Percentiles rank a stretch among this genome's conserved stretches.
These are phyloP conservation scores for Saccharomyces paradoxus DNA, from an alignment of 805 yeast species.

Conservation along the genomic window DNA sequence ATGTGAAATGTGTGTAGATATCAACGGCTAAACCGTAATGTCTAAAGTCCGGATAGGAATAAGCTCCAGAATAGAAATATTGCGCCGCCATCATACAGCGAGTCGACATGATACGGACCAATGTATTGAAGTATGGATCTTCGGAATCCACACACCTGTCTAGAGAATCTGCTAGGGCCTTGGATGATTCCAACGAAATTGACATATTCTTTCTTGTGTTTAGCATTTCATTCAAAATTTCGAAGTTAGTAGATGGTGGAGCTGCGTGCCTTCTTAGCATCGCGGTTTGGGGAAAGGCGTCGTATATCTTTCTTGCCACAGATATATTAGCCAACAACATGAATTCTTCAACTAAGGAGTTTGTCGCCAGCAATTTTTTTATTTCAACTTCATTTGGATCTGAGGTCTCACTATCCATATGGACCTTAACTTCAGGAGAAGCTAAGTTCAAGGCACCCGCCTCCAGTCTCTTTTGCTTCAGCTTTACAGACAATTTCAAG, in stretches of 20 bases:
- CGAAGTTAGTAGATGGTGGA: constrained; percentile 94
- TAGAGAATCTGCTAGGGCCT: constrained; percentile 85
- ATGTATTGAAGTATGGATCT: constrained; percentile 88
- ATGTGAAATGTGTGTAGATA: constrained; percentile 95
- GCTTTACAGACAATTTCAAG: constrained; percentile 66
- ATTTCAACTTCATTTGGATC: constrained; percentile 95
- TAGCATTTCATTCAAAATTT: constrained; percentile 79
- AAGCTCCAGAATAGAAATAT: constrained; percentile 86
- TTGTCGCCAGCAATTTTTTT: constrained; percentile 79
- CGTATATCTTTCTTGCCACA: constrained; percentile 87
- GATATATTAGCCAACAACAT: constrained; percentile 96
- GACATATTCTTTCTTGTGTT: constrained; percentile 69
- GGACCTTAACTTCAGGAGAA: constrained; percentile 95
- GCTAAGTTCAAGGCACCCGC: constrained; percentile 96
- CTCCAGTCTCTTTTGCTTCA: constrained; percentile 77
- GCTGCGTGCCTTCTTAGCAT: constrained; percentile 96
- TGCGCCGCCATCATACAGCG: constrained; percentile 99
- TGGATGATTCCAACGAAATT: constrained; percentile 75
- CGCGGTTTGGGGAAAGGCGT: constrained; percentile 94
- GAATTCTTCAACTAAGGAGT: constrained; percentile 94
- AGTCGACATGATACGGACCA: constrained; percentile 92
- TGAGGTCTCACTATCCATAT: constrained; percentile 92
- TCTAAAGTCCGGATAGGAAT: constrained; percentile 81
- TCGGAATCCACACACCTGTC: constrained; percentile 77
- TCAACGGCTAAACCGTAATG: constrained; percentile 98